These are phyloP conservation scores for Penicillium dipodomyicola DNA, from an alignment of 495 filamentous ascomycete species.

Conservation along the genomic window DNA sequence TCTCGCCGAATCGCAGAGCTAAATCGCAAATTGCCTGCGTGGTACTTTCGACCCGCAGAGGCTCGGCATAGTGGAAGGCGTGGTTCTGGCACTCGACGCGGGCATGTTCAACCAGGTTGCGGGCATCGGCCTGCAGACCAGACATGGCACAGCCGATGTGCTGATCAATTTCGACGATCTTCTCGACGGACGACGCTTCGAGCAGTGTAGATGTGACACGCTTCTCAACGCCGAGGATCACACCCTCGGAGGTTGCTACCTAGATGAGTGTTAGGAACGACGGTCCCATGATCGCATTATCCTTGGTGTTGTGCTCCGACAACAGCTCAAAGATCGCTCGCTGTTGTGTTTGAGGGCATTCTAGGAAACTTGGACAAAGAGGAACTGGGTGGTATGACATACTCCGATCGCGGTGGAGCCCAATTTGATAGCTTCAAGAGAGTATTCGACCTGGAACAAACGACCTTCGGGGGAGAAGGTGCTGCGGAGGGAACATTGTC, in stretches of 20 bases:
- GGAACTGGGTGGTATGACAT: constrained; percentile 31
- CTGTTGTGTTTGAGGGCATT: not conserved
- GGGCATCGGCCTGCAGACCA: constrained; percentile 92
- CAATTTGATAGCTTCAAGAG: constrained; percentile 99
- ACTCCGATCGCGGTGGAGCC: constrained; percentile 97
- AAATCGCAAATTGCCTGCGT: constrained; percentile 98
- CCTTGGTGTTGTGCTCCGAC: not conserved
- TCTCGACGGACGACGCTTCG: constrained; percentile 95
- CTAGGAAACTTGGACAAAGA: constrained; percentile 1
- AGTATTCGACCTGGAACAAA: constrained; percentile 99
- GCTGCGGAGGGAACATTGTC: constrained; percentile 51
- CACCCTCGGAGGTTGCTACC: constrained; percentile 89
- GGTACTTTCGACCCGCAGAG: constrained; percentile 90
- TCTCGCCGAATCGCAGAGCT: constrained; percentile 94
- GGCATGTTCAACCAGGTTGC: constrained; percentile 95
- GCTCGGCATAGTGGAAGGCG: constrained; percentile 94
- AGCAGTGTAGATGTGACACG: constrained; percentile 96
- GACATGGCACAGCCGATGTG: constrained; percentile 99
- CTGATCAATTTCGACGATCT: constrained; percentile 98
- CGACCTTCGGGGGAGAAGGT: constrained; percentile 99
- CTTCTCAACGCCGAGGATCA: constrained; percentile 97
- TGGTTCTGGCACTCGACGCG: constrained; percentile 97
- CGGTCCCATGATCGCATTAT: not conserved
- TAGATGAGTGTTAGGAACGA: constrained; percentile 32
- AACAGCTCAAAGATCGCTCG: not conserved